Percentiles rank a stretch among this genome's conserved stretches.
phyloP scores from a whole-genome alignment of 2,329 filamentous ascomycete species.

The Tolypocladium guangdongense region DNA sequence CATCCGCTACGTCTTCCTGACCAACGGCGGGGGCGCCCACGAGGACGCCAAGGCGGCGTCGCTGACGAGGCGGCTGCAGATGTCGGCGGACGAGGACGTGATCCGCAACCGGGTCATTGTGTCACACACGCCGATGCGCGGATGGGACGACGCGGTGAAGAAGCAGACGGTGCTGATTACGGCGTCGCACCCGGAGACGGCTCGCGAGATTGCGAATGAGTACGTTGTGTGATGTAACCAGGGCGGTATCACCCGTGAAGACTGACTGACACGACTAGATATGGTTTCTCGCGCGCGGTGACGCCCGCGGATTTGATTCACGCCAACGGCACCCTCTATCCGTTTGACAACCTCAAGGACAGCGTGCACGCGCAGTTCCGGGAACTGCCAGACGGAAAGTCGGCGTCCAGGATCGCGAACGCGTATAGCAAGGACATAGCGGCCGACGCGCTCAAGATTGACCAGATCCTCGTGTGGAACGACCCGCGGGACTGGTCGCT shows the following conservation, averaged over 20 bases:
- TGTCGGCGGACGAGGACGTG: constrained; percentile 20
- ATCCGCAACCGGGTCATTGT: constrained; percentile 44
- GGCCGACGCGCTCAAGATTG: constrained; percentile 55
- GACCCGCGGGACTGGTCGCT: constrained; percentile 94
- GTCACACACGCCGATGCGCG: constrained; percentile 80
- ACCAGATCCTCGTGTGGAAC: constrained; percentile 89
- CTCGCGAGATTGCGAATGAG: constrained; percentile 61
- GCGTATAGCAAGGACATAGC: constrained; percentile 23
- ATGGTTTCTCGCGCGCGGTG: constrained; percentile 73
- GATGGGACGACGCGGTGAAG: constrained; percentile 30
- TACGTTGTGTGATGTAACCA: constrained; percentile 17
- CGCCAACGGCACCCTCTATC: constrained; percentile 67
- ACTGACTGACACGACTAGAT: constrained; percentile 17
- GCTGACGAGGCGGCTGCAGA: constrained; percentile 19
- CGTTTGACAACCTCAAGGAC: constrained; percentile 49
- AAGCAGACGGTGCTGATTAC: constrained; percentile 57
- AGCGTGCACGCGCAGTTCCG: constrained; percentile 17
- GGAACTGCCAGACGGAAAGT: constrained; percentile 22
- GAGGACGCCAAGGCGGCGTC: constrained; percentile 39
- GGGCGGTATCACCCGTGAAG: background rate
- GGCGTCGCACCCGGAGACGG: constrained; percentile 56
- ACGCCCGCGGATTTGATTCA: constrained; percentile 76
- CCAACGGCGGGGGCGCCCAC: constrained; percentile 84
- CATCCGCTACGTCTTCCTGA: constrained; percentile 89
- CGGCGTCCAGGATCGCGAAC: constrained; percentile 17